Base-by-base conservation (phyloP, 176 grass and related monocot species). In the Puccinellia tenuiflora region DNA sequence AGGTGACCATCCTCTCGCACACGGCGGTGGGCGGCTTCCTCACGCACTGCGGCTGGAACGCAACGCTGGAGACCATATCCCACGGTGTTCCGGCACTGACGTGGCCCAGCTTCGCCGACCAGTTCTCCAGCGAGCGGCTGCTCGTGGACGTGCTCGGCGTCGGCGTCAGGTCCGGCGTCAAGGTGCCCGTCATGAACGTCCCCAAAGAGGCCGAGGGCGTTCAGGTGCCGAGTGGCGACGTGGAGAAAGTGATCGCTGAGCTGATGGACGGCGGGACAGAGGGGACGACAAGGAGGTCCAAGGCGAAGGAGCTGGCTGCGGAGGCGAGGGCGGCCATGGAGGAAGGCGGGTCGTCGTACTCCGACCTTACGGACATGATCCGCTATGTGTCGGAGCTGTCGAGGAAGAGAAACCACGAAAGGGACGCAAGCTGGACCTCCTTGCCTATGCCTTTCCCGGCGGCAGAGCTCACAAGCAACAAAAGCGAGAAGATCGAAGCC, bases 41-140 rank as follows among this genome's bases (percentile, higher is more conserved):
- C 52, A 86, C 82, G 6, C 91, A 86, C 73, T 93, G 91, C 48
- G 91, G 91, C 9, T 93, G 91, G 85, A 93, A 93, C 68, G 87
- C 88, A 10, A 81, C 55, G 39, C 20, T 81, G 14, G 91, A 93
- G 33, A 68, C 88, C 37, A 24, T 93, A 30, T 40, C 64, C 17
- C 63, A 73, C 30, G 88, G 88, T 55, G n/a, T n/a, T n/a, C n/a
- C n/a, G n/a, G n/a, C n/a, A n/a, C n/a, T n/a, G n/a, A n/a, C n/a
- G n/a, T n/a, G n/a, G n/a, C n/a, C n/a, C n/a, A n/a, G n/a, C n/a
- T n/a, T n/a, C n/a, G n/a, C n/a, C n/a, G n/a, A n/a, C n/a, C n/a
- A n/a, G n/a, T n/a, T n/a, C n/a, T n/a, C n/a, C n/a, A n/a, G n/a
- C n/a, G n/a, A n/a, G n/a, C n/a, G n/a, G n/a, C n/a, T n/a, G n/a